Base-by-base conservation (phyloP, 495 filamentous ascomycete species). In the Evernia prunastri region DNA sequence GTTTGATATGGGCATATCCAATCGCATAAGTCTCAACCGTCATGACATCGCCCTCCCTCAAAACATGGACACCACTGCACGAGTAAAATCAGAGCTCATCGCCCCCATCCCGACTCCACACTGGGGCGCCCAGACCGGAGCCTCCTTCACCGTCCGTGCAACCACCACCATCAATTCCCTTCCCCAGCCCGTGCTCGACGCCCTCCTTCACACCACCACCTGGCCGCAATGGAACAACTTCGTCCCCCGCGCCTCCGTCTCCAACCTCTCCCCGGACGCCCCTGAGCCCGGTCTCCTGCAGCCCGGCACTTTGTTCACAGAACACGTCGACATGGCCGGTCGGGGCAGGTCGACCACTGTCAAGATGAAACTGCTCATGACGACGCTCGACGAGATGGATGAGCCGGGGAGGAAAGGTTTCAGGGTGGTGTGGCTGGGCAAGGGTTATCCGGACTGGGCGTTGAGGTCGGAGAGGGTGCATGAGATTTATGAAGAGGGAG, bases 191-290 rank as follows among this genome's bases (percentile, higher is more conserved):
- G 59, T 70, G 17, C 61, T 70, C 20, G 47, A 67, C 13, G 35
- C 62, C 3, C 61, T 63, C 29, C 37, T 72, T 6, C 60, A 69
- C 33, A 64, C 57, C 5, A 60, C 64, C 25, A 63, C 59, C 6
- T 70, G 66, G 53, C 67, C 68, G 0, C n/a, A 51, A 58, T 72
- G 70, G 70, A 71, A 72, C 33, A 69, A 64, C 37, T 72, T 72
- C 42, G 67, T 71, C 35, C 64, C 69, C 1, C 39, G 49, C 11
- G 63, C 60, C 18, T 33, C 58, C 37, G n/a, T 63, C 27, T 17
- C 53, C 33, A 10, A 25, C 9, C 17, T 23, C 35, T 9, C 51
- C 2, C 15, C 25, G 9, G 17, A 15, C 3, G 31, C 59, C 11
- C 17, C 61, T 11, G 20, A 31, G 15, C 13, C 15, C 18, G 37